Evolutionary conservation across 139 green algal genomes (phyloP), one percentile per base, ranked within the genome.

Genomic region (Eudorina sp.): DNA sequence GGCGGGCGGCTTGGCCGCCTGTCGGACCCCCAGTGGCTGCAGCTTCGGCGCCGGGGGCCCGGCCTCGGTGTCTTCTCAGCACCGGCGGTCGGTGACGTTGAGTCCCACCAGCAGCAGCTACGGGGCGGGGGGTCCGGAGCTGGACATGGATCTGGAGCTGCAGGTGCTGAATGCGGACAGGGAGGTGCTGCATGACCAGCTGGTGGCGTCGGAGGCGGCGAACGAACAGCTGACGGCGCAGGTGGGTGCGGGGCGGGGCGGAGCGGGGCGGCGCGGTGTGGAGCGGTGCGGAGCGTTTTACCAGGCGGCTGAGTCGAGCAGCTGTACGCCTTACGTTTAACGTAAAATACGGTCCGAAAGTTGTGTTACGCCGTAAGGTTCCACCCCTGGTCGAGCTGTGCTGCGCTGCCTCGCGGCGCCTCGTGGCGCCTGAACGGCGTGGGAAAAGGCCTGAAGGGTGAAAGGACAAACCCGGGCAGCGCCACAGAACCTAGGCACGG

Each of bases 151-250:
- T 16, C 46, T 87, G 66, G 64, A 87, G 45, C 43, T 87, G 31
- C 81, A 87, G 81, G 81, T 87, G 62, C 62, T 87, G 23, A 51
- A 79, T 18, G 81, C 81, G 0, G 81, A 87, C 64, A 62, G 81
- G 27, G 81, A 87, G 31, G 81, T 87, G 81, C 81, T 87, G 45
- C 81, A 87, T 46, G 81, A 87, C 66, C 81, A 87, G 64, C 81
- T 87, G n/a, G 81, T 87, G 81, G 81, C 81, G 5, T 27, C 45
- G 27, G 81, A 87, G 81, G 64, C 62, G 8, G 81, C 81, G 19
- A 87, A 87, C 45, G 81, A 87, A n/a, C 62, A 13, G 64, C 81
- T 87, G 31, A 79, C 64, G 43, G 45, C n/a, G 31, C 62, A 87
- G 81, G 81, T 87, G 81, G 8, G 70, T 27, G 53, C 45, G 4